Evolutionary conservation across 352 stramenopile species (phyloP).

Genomic region (Pseudoperonospora humuli): DNA sequence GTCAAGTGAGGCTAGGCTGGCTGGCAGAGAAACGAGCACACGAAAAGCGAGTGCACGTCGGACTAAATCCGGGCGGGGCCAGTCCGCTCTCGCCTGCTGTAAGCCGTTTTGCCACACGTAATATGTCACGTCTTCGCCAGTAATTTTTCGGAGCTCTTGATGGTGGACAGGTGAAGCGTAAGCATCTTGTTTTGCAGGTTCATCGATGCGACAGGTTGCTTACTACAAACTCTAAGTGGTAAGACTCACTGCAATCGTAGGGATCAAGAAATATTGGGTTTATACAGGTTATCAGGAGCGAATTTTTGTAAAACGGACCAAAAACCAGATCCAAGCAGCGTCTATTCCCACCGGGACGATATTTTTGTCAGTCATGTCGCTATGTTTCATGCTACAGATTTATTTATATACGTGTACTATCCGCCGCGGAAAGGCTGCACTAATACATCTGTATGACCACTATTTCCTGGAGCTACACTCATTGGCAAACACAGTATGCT

Average conservation of each 20-base stretch:
- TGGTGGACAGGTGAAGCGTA: slow-evolving; percentile 1
- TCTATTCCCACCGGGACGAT: slow-evolving; percentile 13
- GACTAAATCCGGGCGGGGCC: slow-evolving; percentile 15
- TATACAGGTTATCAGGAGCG: slow-evolving; percentile 23
- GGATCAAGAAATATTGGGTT: slow-evolving; percentile 11
- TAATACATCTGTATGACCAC: too few species aligned
- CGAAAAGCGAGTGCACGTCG: slow-evolving; percentile 14
- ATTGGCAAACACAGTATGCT: neutral
- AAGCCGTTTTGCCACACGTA: slow-evolving; percentile 18
- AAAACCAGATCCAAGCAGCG: slow-evolving; percentile 19
- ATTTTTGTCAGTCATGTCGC: slow-evolving; percentile 20
- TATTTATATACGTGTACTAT: neutral
- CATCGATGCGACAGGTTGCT: slow-evolving; percentile 2
- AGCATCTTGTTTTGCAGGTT: slow-evolving; percentile 8
- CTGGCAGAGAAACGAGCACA: slow-evolving; percentile 22
- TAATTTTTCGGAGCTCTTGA: slow-evolving; percentile 20
- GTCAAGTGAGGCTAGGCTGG: slow-evolving; percentile 10
- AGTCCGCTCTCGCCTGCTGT: neutral
- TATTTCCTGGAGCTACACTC: slow-evolving; percentile 4
- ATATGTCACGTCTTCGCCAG: slow-evolving; percentile 13
- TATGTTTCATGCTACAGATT: slow-evolving; percentile 3
- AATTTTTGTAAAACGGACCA: slow-evolving; percentile 21
- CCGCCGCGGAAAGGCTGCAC: neutral
- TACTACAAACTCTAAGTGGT: neutral
- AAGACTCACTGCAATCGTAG: neutral